Conservation (phyloP, 2,329 filamentous ascomycete genomes). For the Fusarium transvaalense region DNA sequence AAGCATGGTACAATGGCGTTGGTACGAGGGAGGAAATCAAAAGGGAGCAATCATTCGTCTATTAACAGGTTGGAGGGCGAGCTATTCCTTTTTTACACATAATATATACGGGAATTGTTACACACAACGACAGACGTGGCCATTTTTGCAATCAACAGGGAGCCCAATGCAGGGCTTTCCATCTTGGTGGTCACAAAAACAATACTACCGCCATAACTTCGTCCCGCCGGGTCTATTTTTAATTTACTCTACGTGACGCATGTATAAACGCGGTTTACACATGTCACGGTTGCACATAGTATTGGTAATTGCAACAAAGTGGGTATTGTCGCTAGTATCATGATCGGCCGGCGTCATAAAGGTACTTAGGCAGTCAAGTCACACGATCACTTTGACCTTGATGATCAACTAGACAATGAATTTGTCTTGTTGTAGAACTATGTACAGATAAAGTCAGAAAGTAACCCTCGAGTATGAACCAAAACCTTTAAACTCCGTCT, state of each 20-base stretch:
- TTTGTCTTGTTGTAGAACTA: slow-evolving; percentile 41
- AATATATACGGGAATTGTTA: background rate
- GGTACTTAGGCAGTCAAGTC: background rate
- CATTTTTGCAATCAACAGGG: background rate
- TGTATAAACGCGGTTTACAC: background rate
- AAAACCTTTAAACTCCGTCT: slow-evolving; percentile 25
- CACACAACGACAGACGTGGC: background rate
- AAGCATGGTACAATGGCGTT: slow-evolving; percentile 13
- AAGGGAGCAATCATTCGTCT: slow-evolving; percentile 3
- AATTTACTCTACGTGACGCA: background rate
- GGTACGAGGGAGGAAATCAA: background rate
- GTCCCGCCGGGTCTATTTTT: background rate
- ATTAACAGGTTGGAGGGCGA: slow-evolving; percentile 5
- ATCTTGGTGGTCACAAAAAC: background rate
- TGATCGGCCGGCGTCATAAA: too few species aligned
- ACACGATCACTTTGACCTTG: background rate
- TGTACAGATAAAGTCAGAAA: slow-evolving; percentile 37
- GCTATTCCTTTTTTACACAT: background rate
- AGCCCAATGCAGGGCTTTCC: background rate
- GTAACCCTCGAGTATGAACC: slow-evolving; percentile 16
- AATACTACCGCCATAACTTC: background rate
- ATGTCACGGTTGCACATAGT: background rate
- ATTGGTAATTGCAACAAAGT: background rate
- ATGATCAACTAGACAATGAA: slow-evolving; percentile 13
- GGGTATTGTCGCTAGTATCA: background rate